phyloP scores from a whole-genome alignment of 441 rosid genomes.

The Theobroma grandiflorum region DNA sequence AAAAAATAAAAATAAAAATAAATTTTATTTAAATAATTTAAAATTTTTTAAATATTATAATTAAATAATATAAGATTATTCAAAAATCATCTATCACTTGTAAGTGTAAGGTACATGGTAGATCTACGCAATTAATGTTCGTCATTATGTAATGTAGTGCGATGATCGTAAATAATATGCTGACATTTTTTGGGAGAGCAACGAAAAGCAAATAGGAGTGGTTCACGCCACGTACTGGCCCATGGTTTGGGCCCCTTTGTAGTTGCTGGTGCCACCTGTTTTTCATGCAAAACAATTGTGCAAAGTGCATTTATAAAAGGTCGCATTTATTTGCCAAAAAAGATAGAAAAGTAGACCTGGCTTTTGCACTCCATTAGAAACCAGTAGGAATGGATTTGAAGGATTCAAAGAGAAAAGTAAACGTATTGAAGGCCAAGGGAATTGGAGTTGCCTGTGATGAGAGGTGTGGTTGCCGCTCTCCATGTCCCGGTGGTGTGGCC shows the following conservation, averaged over 20 bases:
- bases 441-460: slow-evolving; percentile 44
- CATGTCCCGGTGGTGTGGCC: slow-evolving; percentile 56
- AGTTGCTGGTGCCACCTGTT: neutral
- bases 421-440: slow-evolving; percentile 34
- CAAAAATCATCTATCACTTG: no score
- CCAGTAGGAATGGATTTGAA: neutral
- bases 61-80: no score
- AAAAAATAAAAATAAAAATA: no score
- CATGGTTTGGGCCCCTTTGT: neutral
- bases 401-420: slow-evolving; percentile 30
- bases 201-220: no score
- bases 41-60: no score
- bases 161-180: no score
- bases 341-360: neutral
- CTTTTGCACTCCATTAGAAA: neutral
- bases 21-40: no score
- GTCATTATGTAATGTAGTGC: no score
- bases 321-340: neutral
- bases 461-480: slow-evolving; percentile 60
- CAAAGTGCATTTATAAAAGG: no score
- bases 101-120: no score
- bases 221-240: neutral
- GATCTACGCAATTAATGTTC: no score
- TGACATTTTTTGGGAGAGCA: no score
- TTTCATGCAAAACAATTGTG: neutral